Evolutionary conservation across 2,329 filamentous ascomycete species (phyloP), one percentile per base, ranked within the genome.

Genomic region (Paracorniculantispora psalliotae): DNA sequence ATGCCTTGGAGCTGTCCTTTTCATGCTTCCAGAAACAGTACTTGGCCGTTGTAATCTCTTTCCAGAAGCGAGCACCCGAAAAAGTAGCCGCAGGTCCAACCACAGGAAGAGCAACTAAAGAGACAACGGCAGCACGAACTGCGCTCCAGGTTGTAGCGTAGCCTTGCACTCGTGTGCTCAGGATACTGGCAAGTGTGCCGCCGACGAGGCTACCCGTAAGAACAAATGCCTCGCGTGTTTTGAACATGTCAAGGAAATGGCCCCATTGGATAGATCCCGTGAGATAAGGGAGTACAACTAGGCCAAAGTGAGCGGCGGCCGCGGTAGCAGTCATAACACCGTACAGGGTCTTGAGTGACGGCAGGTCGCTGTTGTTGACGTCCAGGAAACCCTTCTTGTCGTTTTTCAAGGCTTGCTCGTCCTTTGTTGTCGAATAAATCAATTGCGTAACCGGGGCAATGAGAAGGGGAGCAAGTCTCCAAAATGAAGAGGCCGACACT

Each of bases 1-100:
- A 49, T 4, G 54, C 44, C 23, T 30, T 33, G 15, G 44, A 39
- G 33, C 21, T 19, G 6, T 48, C 43, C 53, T 47, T 43, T 6
- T 49, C 44, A 23, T 39, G 54, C 54, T 57, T 49, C 54, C 54
- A 57, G 23, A 57, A 49, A 25, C 54, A 57, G 7, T 21, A 49
- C 25, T 41, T 57, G 33, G 33, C 44, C n/a, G 44, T 49, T 7
- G 44, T 57, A 8, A 57, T 23, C n/a, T 57, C 44, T 41, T 57
- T 57, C 54, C 44, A 49, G 44, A 49, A 49, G 7, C n/a, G 33
- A 23, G 44, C 23, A 19, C 44, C 44, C 2, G 25, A 41, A 41
- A 49, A 57, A 7, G 49, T 44, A 9, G 44, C 44, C 4, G 44
- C 44, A 46, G 54, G 54, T 3, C 44, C 54, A 30, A 49, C 30